phyloP scores from a whole-genome alignment of 2,329 filamentous ascomycete species.

The Paecilomyces formosus region DNA sequence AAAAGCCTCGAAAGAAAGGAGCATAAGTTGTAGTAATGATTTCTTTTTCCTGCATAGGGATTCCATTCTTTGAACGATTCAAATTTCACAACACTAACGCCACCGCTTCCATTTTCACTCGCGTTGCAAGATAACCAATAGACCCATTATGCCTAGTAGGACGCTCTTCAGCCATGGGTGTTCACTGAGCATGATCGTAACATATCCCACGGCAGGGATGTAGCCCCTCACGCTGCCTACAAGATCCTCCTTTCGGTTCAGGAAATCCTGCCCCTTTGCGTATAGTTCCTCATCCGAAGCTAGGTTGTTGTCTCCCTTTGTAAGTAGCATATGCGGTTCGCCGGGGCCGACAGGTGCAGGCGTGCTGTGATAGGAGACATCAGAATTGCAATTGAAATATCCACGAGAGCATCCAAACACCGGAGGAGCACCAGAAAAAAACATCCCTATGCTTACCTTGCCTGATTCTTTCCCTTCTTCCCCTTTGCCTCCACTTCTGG shows the following conservation, averaged over 20 bases:
- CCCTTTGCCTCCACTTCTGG: conserved; percentile 34
- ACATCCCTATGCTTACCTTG: background rate
- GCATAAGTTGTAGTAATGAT: background rate
- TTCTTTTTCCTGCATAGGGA: background rate
- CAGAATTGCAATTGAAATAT: conserved; percentile 1
- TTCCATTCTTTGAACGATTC: background rate
- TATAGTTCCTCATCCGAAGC: conserved; percentile 91
- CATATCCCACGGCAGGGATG: conserved; percentile 91
- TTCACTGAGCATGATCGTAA: conserved; percentile 91
- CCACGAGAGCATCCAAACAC: background rate
- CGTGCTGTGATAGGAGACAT: conserved; percentile 10
- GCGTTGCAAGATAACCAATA: conserved; percentile 85
- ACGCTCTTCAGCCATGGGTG: conserved; percentile 96
- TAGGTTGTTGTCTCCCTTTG: conserved; percentile 94
- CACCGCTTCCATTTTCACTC: conserved; percentile 48
- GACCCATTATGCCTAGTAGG: conserved; percentile 88
- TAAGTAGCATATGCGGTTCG: conserved; percentile 58
- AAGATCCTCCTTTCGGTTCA: conserved; percentile 75
- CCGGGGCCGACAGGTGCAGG: conserved; percentile 9
- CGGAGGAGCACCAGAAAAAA: background rate
- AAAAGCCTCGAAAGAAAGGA: no score
- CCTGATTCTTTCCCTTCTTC: conserved; percentile 29
- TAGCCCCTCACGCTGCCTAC: conserved; percentile 89
- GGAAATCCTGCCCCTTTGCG: conserved; percentile 75
- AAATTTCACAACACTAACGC: background rate